These are phyloP conservation scores for Deakozyma indianensis DNA, from an alignment of 805 yeast genomes.

Conservation along the genomic window DNA sequence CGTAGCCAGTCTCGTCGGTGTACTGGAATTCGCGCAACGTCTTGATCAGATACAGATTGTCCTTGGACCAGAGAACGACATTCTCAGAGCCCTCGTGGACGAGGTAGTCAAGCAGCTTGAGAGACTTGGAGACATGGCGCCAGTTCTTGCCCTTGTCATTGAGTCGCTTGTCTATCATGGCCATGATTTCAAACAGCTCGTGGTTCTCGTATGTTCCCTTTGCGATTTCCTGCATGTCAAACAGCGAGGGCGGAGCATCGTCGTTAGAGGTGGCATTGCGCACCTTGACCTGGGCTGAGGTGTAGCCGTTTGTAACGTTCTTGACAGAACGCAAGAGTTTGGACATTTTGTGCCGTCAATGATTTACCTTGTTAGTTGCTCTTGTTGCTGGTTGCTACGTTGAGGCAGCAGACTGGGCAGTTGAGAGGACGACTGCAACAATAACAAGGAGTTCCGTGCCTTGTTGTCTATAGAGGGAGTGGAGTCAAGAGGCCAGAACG, in stretches of 20 bases:
- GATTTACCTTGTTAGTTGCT: too few species aligned
- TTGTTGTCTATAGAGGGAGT: too few species aligned
- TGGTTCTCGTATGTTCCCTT: constrained; percentile 53
- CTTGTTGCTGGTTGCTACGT: too few species aligned
- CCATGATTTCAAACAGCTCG: constrained; percentile 82
- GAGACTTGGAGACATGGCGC: constrained; percentile 88
- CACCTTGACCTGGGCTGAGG: constrained; percentile 72
- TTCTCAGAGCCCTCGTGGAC: constrained; percentile 78
- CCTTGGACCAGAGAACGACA: constrained; percentile 84
- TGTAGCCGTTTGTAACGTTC: constrained; percentile 82
- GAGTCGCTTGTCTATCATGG: constrained; percentile 78
- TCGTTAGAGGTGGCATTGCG: constrained; percentile 86
- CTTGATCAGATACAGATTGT: constrained; percentile 74
- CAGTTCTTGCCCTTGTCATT: constrained; percentile 96
- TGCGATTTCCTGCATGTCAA: constrained; percentile 74
- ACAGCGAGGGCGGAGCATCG: constrained; percentile 65
- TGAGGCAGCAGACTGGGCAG: too few species aligned
- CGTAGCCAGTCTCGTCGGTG: constrained; percentile 60
- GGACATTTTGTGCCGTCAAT: constrained; percentile 50
- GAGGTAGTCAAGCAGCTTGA: constrained; percentile 77
- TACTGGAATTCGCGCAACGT: constrained; percentile 83
- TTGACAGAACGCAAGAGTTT: constrained; percentile 73
- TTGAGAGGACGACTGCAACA: too few species aligned
- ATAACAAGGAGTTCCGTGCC: too few species aligned
- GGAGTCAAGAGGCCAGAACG: too few species aligned